Percentiles rank a stretch among this genome's conserved stretches.
These are phyloP conservation scores for Citrus sinensis DNA, from an alignment of 345 rosid species.

Conservation along the genomic window DNA sequence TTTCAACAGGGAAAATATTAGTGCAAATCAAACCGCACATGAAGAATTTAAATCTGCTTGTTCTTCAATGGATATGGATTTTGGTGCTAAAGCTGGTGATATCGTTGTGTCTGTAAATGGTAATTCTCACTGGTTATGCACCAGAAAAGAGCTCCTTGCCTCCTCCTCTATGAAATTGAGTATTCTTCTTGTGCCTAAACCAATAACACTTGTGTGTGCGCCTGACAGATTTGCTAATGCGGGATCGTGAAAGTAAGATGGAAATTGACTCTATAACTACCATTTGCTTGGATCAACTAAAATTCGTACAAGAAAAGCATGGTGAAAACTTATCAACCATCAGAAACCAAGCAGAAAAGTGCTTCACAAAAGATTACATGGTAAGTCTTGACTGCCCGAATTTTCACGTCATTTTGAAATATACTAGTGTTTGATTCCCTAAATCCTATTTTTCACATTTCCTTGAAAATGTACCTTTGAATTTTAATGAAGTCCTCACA, in stretches of 20 bases:
- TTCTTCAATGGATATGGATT: slow-evolving; percentile 41
- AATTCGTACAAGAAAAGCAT: slow-evolving; percentile 54
- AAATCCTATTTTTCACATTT: neutral
- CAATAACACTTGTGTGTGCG: neutral
- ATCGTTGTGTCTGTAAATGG: slow-evolving; percentile 50
- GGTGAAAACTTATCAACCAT: slow-evolving; percentile 47
- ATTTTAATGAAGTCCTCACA: neutral
- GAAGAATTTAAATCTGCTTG: slow-evolving; percentile 44
- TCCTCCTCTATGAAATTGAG: neutral
- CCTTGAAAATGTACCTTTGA: neutral
- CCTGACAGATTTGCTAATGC: slow-evolving; percentile 49
- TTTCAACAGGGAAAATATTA: slow-evolving; percentile 44
- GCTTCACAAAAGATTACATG: slow-evolving; percentile 68
- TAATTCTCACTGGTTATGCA: slow-evolving; percentile 16
- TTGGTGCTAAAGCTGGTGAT: slow-evolving; percentile 39
- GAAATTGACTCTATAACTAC: slow-evolving; percentile 50
- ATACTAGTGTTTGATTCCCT: no score
- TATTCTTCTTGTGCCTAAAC: neutral
- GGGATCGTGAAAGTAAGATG: slow-evolving; percentile 55
- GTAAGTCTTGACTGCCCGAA: slow-evolving; percentile 29
- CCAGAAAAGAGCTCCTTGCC: neutral
- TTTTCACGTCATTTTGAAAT: no score
- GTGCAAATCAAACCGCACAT: slow-evolving; percentile 31
- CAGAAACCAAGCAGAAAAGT: slow-evolving; percentile 64
- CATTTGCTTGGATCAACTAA: slow-evolving; percentile 50